These are phyloP conservation scores for Podospora comata DNA, from an alignment of 495 filamentous ascomycete species.

Conservation along the genomic window DNA sequence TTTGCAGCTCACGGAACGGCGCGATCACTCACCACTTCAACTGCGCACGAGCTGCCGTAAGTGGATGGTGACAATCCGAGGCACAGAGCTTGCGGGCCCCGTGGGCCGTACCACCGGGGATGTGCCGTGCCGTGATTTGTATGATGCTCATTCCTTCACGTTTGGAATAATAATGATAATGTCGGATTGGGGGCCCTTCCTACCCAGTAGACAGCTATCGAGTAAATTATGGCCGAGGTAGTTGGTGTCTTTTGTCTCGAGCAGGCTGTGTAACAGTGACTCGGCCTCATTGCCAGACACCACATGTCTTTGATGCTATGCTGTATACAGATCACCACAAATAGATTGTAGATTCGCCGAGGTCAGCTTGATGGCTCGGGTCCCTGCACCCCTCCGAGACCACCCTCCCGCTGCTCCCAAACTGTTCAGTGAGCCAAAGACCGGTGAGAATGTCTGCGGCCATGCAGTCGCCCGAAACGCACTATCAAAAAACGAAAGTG, in stretches of 20 bases:
- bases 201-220: neutral
- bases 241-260: neutral
- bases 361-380: neutral
- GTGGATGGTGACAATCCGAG: conserved; percentile 4
- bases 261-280: neutral
- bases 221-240: neutral
- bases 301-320: neutral
- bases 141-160: neutral
- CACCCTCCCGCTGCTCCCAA: neutral
- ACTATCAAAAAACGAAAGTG: neutral
- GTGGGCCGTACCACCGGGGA: neutral
- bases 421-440: neutral
- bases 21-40: neutral
- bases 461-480: neutral
- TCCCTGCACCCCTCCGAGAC: neutral
- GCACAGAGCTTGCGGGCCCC: neutral
- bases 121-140: neutral
- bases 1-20: neutral
- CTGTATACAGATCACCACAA: neutral
- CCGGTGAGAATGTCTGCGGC: neutral
- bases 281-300: neutral
- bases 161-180: neutral
- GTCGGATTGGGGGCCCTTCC: neutral
- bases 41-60: conserved; percentile 1
- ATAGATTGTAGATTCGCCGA: neutral